Evolutionary conservation across 495 filamentous ascomycete genomes (phyloP).

Genomic region (Aspergillus panamensis): DNA sequence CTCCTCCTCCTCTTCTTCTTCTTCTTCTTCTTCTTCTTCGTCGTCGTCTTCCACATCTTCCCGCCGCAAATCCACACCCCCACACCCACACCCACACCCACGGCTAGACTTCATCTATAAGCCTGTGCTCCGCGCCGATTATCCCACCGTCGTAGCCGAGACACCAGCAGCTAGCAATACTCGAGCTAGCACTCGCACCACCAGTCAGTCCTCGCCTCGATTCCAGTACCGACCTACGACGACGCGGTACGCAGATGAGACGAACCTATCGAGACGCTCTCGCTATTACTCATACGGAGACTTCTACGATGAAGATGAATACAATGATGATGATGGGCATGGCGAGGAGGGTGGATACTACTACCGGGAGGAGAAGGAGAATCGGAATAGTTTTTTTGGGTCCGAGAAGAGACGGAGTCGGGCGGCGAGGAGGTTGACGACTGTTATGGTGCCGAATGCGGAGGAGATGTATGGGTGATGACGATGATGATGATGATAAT

Average conservation of each 20-base stretch:
- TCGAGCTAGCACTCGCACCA: not conserved
- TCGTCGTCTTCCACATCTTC: too few species aligned
- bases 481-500: constrained; percentile 10
- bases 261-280: not conserved
- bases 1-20: too few species aligned
- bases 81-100: not conserved
- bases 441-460: constrained; percentile 42
- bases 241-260: not conserved
- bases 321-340: constrained; percentile 3
- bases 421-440: constrained; percentile 33
- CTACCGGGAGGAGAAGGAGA: not conserved
- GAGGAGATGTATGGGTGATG: constrained; percentile 41
- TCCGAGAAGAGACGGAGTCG: constrained; percentile 29
- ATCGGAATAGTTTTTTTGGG: not conserved
- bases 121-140: constrained; percentile 32
- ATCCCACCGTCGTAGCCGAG: constrained; percentile 32
- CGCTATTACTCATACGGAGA: not conserved
- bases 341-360: not conserved
- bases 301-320: constrained; percentile 2
- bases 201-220: constrained; percentile 16
- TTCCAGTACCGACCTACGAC: constrained; percentile 40
- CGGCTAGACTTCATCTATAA: constrained; percentile 36
- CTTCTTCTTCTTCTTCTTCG: too few species aligned
- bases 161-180: constrained; percentile 9
- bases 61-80: not conserved